phyloP scores from a whole-genome alignment of 257 asterid species.

The Jacaranda mimosifolia region DNA sequence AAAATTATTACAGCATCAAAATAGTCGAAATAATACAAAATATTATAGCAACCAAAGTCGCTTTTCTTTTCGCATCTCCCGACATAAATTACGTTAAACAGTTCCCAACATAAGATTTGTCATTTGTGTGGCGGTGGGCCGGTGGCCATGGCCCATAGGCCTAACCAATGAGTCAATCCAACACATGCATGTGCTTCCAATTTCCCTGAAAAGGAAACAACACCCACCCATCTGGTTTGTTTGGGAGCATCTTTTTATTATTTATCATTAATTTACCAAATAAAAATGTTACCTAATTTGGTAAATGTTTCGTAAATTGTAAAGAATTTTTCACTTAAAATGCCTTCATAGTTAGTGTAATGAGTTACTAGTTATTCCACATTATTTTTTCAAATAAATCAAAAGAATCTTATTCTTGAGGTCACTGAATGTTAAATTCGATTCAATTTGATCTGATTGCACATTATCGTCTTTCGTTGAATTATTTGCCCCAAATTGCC shows the following conservation, averaged over 20 bases:
- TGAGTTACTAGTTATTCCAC: too few species aligned
- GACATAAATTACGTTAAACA: not conserved
- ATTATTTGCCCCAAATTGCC: not conserved
- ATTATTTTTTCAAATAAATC: too few species aligned
- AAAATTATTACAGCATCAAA: not conserved
- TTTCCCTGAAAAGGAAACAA: conserved; percentile 30
- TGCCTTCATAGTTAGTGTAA: too few species aligned
- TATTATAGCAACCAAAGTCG: not conserved
- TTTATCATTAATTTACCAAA: too few species aligned
- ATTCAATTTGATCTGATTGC: too few species aligned
- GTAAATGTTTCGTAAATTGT: not conserved
- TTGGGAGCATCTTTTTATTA: not conserved
- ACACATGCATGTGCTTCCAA: conserved; percentile 36
- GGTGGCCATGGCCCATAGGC: too few species aligned
- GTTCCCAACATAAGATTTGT: not conserved
- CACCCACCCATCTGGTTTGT: conserved; percentile 22
- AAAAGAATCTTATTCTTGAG: too few species aligned
- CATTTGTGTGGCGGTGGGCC: too few species aligned
- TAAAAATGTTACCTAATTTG: not conserved
- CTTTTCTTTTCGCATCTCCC: not conserved
- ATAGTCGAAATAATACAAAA: too few species aligned
- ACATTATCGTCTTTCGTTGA: too few species aligned
- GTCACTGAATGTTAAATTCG: too few species aligned
- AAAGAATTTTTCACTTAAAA: not conserved
- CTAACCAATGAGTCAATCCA: not conserved